Evolutionary conservation across 2,329 filamentous ascomycete genomes (phyloP), one percentile per base, ranked within the genome.

Genomic region (Sclerotiophoma versabilis): DNA sequence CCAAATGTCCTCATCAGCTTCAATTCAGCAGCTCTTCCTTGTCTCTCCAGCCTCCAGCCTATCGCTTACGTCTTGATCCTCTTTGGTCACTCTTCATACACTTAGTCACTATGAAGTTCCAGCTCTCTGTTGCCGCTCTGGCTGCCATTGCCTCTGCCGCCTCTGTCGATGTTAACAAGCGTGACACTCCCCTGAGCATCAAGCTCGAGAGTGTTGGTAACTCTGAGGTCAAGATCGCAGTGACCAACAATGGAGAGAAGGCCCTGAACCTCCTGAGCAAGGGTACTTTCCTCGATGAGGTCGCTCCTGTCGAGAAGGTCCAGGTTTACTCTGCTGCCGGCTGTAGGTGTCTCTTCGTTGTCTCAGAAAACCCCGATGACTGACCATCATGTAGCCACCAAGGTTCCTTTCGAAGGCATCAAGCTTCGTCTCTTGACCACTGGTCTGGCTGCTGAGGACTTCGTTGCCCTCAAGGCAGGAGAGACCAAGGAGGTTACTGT

Each of bases 401-500:
- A 77, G 53, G 70, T 84, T 34, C 69, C 74, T 10, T 85, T 86
- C 59, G 78, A 83, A 41, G 84, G 84, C 38, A 77, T 86, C 55
- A 79, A 81, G 34, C 75, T 84, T 33, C 79, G 79, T 27, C 68
- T 86, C 23, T 70, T 77, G 56, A 80, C 79, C 14, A 60, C 50
- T 19, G 72, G 74, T 33, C 76, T 86, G 20, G 72, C 64, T 15
- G 77, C 80, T 25, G 76, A 79, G 4, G 77, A 81, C 43, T 87
- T 86, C 70, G 71, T 81, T 62, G 73, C 74, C 29, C 78, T 87
- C 48, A 72, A 42, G 30, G 68, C 74, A 38, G 76, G 75, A 26
- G 71, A 83, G 69, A 80, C 81, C 8, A 76, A 86, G 58, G 78
- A 81, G 60, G 73, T 81, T 26, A 79, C 77, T 33, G 83, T 86